Conservation (phyloP, 345 rosid species). For the Eucalyptus curtisii region DNA sequence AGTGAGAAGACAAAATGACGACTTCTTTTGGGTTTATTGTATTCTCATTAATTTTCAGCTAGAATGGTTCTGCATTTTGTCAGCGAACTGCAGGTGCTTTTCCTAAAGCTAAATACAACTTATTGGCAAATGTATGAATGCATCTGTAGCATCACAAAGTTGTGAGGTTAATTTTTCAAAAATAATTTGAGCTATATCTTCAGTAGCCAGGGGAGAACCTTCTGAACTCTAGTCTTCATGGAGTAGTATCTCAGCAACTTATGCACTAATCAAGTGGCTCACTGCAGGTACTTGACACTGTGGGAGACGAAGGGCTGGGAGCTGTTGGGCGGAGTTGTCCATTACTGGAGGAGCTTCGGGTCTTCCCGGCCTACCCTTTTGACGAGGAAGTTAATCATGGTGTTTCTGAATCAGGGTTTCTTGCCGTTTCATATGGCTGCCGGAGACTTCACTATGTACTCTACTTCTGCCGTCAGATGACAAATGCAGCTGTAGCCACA, state of each 20-base stretch:
- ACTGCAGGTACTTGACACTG: slow-evolving; percentile 51
- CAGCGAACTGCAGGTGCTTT: neutral
- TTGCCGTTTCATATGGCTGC: slow-evolving; percentile 54
- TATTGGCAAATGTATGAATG: neutral
- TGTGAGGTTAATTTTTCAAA: neutral
- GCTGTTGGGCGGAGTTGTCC: slow-evolving; percentile 45
- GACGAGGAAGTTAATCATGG: slow-evolving; percentile 36
- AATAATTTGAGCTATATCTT: neutral
- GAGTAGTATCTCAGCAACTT: neutral
- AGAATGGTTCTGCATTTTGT: neutral
- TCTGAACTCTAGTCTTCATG: neutral
- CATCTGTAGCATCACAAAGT: neutral
- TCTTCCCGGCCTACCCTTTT: slow-evolving; percentile 58
- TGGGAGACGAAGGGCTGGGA: slow-evolving; percentile 56
- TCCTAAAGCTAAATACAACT: neutral
- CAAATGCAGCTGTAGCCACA: slow-evolving; percentile 59
- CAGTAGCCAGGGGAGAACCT: neutral
- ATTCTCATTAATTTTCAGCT: neutral
- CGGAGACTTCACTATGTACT: slow-evolving; percentile 52
- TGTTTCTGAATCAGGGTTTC: slow-evolving; percentile 52
- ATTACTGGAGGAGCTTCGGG: slow-evolving; percentile 60
- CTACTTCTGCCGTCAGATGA: slow-evolving; percentile 62
- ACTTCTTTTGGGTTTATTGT: neutral
- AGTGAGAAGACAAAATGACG: neutral
- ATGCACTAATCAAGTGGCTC: neutral